phyloP scores from a whole-genome alignment of 495 filamentous ascomycete species.

The Bombardia bombarda region DNA sequence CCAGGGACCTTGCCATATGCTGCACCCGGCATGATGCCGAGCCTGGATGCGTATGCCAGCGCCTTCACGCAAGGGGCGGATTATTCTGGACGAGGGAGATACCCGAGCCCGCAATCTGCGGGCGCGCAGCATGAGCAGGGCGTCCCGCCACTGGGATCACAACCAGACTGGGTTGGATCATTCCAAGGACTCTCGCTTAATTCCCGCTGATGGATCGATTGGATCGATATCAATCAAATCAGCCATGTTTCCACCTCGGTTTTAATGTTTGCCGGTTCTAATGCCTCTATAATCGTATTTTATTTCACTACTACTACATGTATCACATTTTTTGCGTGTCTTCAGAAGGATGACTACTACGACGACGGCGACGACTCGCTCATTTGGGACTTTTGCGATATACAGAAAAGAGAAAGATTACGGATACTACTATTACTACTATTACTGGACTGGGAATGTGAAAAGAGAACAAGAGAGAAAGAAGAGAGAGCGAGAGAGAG shows the following conservation, averaged over 20 bases:
- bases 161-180: slow-evolving; percentile 36
- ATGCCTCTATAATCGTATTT: slow-evolving; percentile 10
- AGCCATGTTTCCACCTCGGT: too few relatives aligned
- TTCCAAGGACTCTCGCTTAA: slow-evolving; percentile 50
- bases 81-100: slow-evolving; percentile 35
- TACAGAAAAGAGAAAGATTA: too few relatives aligned
- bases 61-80: slow-evolving; percentile 35
- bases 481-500: too few relatives aligned
- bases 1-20: slow-evolving; percentile 23
- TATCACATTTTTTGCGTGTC: too few relatives aligned
- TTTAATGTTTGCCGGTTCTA: background rate
- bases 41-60: slow-evolving; percentile 32
- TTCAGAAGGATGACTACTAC: too few relatives aligned
- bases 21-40: slow-evolving; percentile 29
- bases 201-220: slow-evolving; percentile 27
- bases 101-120: slow-evolving; percentile 29
- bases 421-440: too few relatives aligned
- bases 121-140: slow-evolving; percentile 30
- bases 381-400: too few relatives aligned
- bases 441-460: too few relatives aligned
- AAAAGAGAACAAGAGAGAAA: too few relatives aligned
- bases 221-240: too few relatives aligned
- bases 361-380: too few relatives aligned
- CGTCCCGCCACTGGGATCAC: slow-evolving; percentile 22
- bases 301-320: too few relatives aligned